phyloP scores from a whole-genome alignment of 495 filamentous ascomycete species.

The Trypethelium eluteriae region DNA sequence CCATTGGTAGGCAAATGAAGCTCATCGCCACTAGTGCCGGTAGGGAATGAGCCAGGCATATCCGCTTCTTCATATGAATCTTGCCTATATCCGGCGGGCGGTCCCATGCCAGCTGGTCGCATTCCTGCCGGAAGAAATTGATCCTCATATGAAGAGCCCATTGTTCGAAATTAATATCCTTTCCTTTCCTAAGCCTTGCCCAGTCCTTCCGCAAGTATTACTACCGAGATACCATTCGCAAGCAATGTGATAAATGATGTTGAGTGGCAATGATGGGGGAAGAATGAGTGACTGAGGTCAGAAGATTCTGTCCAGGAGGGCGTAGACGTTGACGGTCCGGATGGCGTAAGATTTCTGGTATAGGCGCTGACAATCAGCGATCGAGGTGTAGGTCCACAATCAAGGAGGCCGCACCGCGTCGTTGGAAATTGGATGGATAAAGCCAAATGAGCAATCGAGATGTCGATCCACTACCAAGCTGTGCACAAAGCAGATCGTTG shows the following conservation, averaged over 20 bases:
- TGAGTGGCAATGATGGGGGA: neutral
- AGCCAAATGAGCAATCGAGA: neutral
- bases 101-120: conserved; percentile 10
- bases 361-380: neutral
- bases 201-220: neutral
- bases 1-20: conserved; percentile 4
- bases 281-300: conserved; percentile 11
- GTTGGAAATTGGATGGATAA: neutral
- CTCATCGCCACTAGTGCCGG: neutral
- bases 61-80: neutral
- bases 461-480: neutral
- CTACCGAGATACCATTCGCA: neutral
- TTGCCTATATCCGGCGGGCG: conserved; percentile 1
- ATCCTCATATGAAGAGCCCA: conserved; percentile 6
- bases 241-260: conserved; percentile 7
- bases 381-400: neutral
- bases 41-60: conserved; percentile 2
- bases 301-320: neutral
- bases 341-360: neutral
- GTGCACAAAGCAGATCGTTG: neutral
- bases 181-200: neutral
- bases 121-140: conserved; percentile 1
- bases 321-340: neutral
- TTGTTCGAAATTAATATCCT: neutral
- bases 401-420: neutral